Evolutionary conservation across 805 yeast species (phyloP), one percentile per base, ranked within the genome.

Genomic region (Myxozyma monticola): DNA sequence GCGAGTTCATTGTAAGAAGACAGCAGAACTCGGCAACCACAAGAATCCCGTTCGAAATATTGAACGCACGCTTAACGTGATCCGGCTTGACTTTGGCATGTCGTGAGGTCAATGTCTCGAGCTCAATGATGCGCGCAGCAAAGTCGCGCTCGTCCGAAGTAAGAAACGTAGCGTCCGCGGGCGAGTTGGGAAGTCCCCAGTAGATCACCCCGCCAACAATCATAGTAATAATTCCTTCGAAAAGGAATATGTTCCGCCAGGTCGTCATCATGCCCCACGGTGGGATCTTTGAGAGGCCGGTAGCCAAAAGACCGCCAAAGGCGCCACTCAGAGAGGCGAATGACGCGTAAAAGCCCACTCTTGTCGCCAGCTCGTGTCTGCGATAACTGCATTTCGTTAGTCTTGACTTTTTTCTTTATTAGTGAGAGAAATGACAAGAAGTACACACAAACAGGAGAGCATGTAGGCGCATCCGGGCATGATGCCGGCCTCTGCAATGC

Each of bases 121-220:
- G 20, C 20, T 18, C 37, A 18, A 18, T 18, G 20, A 34, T 18
- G 10, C 37, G 5, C 10, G 37, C 5, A 34, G 49, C 56, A 36
- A 41, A 49, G 20, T 39, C 55, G 9, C 56, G 42, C 25, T 54
- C 59, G 4, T 48, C 54, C 8, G 46, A 49, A 25, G 21, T 43
- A 6, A 54, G 59, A 45, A 48, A 55, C 38, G 29, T 45, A 20
- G 51, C 24, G 8, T 45, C 21, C 10, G 79, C 31, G 9, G 46
- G 80, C 66, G 74, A 76, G 59, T 77, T 78, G n/a, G 79, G 76
- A 48, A 77, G 20, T 10, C 37, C 17, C 10, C 12, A 15, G 20
- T 18, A 34, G 9, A 18, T 18, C 37, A 15, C 20, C 2, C 2
- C 37, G 20, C 37, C 37, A 4, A 15, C 14, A 10, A 34, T 18